Percentiles rank a stretch among this genome's conserved stretches.
Evolutionary conservation across 805 yeast species (phyloP).

Genomic region (Cyberlindnera galapagoensis): DNA sequence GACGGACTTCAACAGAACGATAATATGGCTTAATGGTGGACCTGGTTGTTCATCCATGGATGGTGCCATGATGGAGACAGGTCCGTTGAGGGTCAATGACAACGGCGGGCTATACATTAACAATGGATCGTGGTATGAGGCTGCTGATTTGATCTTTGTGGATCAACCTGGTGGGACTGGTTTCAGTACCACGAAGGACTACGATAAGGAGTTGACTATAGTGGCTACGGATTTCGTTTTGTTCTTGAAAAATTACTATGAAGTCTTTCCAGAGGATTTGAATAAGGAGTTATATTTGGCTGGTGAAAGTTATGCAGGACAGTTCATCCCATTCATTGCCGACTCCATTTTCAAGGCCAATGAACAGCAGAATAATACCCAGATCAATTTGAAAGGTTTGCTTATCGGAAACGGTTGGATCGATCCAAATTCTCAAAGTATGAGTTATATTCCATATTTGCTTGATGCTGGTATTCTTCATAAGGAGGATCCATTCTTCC

Average conservation of each 20-base stretch:
- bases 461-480: conserved; percentile 50
- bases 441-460: conserved; percentile 71
- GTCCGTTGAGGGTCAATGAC: conserved; percentile 65
- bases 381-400: conserved; percentile 51
- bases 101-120: conserved; percentile 45
- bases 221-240: conserved; percentile 56
- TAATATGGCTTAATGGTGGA: conserved; percentile 95
- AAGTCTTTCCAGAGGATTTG: conserved; percentile 66
- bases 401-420: conserved; percentile 94
- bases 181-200: conserved; percentile 57
- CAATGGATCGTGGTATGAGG: conserved; percentile 77
- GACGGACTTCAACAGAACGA: conserved; percentile 33
- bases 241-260: conserved; percentile 62
- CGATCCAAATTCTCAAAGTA: conserved; percentile 78
- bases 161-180: conserved; percentile 98
- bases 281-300: conserved; percentile 67
- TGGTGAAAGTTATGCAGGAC: conserved; percentile 97
- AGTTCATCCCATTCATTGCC: conserved; percentile 87
- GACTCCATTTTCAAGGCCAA: conserved; percentile 48
- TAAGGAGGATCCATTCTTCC: conserved; percentile 32
- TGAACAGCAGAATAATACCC: conserved; percentile 13
- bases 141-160: conserved; percentile 72
- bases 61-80: conserved; percentile 89
- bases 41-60: conserved; percentile 99
- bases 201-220: conserved; percentile 45